A percentile compares a stretch with the other conserved stretches of the same genome.
These are phyloP conservation scores for Ormosia semicastrata DNA, from an alignment of 306 rosid genomes.

Conservation along the genomic window DNA sequence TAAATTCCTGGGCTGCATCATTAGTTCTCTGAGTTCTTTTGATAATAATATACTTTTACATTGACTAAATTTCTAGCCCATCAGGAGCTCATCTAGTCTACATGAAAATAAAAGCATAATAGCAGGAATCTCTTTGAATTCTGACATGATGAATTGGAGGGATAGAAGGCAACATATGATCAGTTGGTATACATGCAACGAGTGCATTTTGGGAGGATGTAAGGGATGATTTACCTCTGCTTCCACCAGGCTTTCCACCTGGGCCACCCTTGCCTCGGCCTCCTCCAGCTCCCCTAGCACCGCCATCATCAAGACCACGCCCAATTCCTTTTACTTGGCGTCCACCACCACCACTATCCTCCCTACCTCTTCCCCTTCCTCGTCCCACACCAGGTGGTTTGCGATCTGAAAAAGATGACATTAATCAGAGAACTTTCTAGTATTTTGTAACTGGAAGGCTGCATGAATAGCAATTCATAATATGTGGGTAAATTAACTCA, in stretches of 20 bases:
- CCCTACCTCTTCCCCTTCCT: conserved; percentile 96
- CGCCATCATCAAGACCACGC: conserved; percentile 85
- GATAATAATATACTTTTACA: background rate
- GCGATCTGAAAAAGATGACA: conserved; percentile 56
- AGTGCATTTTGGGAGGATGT: background rate
- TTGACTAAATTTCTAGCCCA: background rate
- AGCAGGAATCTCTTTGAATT: background rate
- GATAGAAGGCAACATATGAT: background rate
- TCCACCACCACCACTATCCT: conserved; percentile 71
- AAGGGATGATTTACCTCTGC: conserved; percentile 64
- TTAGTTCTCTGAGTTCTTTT: background rate
- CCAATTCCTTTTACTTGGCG: conserved; percentile 85
- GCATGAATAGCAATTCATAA: background rate
- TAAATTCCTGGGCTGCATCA: too few species aligned
- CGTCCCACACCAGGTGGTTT: conserved; percentile 98
- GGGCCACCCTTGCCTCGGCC: conserved; percentile 94
- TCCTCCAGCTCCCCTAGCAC: conserved; percentile 72
- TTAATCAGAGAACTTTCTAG: background rate
- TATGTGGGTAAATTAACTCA: background rate
- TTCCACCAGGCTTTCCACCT: conserved; percentile 77
- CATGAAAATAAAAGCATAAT: background rate
- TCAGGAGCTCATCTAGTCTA: background rate
- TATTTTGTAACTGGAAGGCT: background rate
- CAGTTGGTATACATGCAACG: background rate
- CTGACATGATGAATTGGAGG: background rate